Percentiles rank a stretch among this genome's conserved stretches.
Conservation (phyloP, 192 early-diverging fungal species). For the Coemansia sp. region DNA sequence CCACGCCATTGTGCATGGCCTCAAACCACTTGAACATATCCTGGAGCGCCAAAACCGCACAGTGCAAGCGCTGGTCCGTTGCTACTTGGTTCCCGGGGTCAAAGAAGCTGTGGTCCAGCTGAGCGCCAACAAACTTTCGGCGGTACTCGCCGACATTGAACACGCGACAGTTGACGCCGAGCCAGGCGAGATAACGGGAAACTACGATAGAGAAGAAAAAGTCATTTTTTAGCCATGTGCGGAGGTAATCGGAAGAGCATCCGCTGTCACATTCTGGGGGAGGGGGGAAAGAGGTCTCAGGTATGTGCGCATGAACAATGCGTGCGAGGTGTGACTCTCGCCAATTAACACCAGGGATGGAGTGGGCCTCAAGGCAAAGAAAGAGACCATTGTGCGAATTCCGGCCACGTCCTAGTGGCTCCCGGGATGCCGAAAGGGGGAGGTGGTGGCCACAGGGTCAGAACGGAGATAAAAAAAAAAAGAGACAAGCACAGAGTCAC, state of each 20-base stretch:
- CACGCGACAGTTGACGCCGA: constrained; percentile 88
- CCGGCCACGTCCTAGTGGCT: not conserved
- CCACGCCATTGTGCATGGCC: constrained; percentile 77
- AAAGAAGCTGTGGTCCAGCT: constrained; percentile 83
- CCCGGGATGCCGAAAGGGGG: not conserved
- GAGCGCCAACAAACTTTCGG: constrained; percentile 82
- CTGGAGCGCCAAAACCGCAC: constrained; percentile 78
- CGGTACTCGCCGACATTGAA: constrained; percentile 99
- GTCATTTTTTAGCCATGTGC: not conserved
- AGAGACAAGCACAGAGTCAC: not conserved
- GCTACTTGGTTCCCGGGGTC: constrained; percentile 75
- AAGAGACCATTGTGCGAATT: not conserved
- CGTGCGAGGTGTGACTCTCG: constrained; percentile 2
- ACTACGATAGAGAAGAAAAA: constrained; percentile 50
- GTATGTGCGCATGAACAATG: constrained; percentile 5
- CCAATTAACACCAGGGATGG: constrained; percentile 3
- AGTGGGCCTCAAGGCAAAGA: not conserved
- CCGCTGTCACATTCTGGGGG: not conserved
- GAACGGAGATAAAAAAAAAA: not conserved
- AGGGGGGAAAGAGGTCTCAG: not conserved
- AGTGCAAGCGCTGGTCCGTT: constrained; percentile 70
- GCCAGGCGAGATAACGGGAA: constrained; percentile 92
- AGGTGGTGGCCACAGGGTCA: not conserved
- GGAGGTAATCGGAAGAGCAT: not conserved
- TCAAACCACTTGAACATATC: constrained; percentile 95